Base-by-base conservation (phyloP, 441 rosid species). In the Cnidoscolus chayamansa region DNA sequence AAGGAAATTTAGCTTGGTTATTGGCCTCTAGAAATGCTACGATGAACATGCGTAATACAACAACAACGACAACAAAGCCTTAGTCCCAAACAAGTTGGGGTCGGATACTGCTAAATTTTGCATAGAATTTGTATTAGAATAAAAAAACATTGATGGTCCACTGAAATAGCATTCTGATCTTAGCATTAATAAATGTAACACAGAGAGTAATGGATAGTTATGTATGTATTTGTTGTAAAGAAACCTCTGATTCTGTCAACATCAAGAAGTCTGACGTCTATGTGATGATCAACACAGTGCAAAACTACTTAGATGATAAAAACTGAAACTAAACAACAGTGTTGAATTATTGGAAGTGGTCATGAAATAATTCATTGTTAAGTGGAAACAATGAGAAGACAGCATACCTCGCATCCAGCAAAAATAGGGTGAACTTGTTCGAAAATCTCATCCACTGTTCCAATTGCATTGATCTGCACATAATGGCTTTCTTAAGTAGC, bases 401-500 rank as follows among this genome's bases (percentile, higher is more conserved):
- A 57, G 60, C 78, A 40, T 81, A 90, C 98, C 94, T 87, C 78
- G 68, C 73, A 82, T 71, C 79, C 71, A 74, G 82, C 75, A 80
- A 95, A 88, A 76, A 89, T 65, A 10, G 95, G 85, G 73, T 76
- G 80, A 51, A 91, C 98, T 77, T 87, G 84, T 77, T 87, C 84
- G 78, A 95, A 95, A 73, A 90, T 90, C 76, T 95, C 94, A 72
- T 95, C 97, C 19, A 82, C 93, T 0, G 86, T 76, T 81, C 98
- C 99, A 54, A 89, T 82, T n/a, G 98, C 99, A 80, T 87, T 86
- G 77, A 92, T 88, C 99, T 95, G 85, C 81, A 83, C 35, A 70
- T 55, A 70, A 35, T 81, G 68, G 72, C 74, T 65, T 68, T 17
- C n/a, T 32, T 40, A 51, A 57, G 65, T 54, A 40, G n/a, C 6